These are phyloP conservation scores for Lentinula raphanica DNA, from an alignment of 768 basidiomycete species.

Conservation along the genomic window DNA sequence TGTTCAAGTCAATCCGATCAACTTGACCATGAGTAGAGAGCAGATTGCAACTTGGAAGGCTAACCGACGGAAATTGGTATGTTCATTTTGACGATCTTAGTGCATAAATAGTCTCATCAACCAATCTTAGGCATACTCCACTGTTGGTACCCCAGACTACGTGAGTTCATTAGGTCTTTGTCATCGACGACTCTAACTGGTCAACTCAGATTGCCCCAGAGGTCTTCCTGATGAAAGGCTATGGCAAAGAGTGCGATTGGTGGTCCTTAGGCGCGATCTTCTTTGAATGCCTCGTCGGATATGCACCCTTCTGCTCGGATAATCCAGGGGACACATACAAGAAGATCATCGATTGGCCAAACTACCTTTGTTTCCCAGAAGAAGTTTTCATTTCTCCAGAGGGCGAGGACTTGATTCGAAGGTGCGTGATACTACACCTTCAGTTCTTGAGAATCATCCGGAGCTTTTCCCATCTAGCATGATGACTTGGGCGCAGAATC, in stretches of 20 bases:
- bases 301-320: constrained; percentile 96
- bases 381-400: constrained; percentile 92
- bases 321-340: constrained; percentile 97
- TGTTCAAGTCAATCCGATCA: constrained; percentile 96
- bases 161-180: constrained; percentile 36
- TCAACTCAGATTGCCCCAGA: constrained; percentile 83
- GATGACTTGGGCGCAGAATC: constrained; percentile 76
- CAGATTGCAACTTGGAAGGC: constrained; percentile 99
- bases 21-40: constrained; percentile 94
- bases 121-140: constrained; percentile 78
- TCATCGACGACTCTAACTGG: background rate
- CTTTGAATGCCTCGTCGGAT: constrained; percentile 98
- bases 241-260: constrained; percentile 99
- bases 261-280: constrained; percentile 99
- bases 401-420: constrained; percentile 83
- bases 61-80: constrained; percentile 88
- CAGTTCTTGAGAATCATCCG: background rate
- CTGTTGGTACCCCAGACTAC: constrained; percentile 63
- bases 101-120: background rate
- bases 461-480: constrained; percentile 43
- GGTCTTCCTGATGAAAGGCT: constrained; percentile 95
- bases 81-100: constrained; percentile 14
- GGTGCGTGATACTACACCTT: constrained; percentile 41
- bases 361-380: constrained; percentile 89
- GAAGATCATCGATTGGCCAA: constrained; percentile 95